Evolutionary conservation across 208 protist species (phyloP), one percentile per base, ranked within the genome.

Genomic region (Leishmania arabica): DNA sequence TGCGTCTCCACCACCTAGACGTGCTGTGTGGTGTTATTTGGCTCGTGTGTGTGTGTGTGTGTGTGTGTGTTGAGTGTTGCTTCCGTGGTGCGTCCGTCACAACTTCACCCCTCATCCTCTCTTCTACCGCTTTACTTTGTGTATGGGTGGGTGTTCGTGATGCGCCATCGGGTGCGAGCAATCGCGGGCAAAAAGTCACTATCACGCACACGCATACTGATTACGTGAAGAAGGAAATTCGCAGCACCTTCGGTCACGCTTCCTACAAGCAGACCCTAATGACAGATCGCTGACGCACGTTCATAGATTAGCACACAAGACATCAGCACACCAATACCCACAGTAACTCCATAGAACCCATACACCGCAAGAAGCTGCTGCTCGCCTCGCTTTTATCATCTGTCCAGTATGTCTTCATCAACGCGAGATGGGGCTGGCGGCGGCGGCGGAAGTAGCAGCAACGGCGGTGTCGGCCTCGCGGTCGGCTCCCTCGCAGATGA

Each of bases 401-500:
- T 34, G 34, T 27, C 40, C 4, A 45, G 40, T 6, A 84, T 86
- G 84, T 83, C 81, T 2, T 82, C 76, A 45, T 54, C 76, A 1
- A 21, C 75, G 0, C 47, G 24, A 17, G 53, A 58, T 54, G 64
- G 73, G 19, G 70, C 27, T 40, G 69, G 77, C 56, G 71, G 37
- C 15, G 58, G 81, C 58, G 64, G 81, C 31, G 62, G 62, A 37
- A 34, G 45, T 49, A 34, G 72, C 72, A 54, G 34, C n/a, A 64
- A 80, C 51, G 45, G 81, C 62, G 64, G 82, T 69, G 85, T 69
- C 47, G 66, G 73, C 64, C 79, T 79, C 60, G 78, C 82, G 42
- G 68, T 79, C 19, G 72, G 70, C 58, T 82, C 78, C 37, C 75
- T 86, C 27, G 85, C 85, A 3, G 85, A 88, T 62, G 83, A 86